These are phyloP conservation scores for Lactarius hatsudake DNA, from an alignment of 768 basidiomycete genomes.

Conservation along the genomic window DNA sequence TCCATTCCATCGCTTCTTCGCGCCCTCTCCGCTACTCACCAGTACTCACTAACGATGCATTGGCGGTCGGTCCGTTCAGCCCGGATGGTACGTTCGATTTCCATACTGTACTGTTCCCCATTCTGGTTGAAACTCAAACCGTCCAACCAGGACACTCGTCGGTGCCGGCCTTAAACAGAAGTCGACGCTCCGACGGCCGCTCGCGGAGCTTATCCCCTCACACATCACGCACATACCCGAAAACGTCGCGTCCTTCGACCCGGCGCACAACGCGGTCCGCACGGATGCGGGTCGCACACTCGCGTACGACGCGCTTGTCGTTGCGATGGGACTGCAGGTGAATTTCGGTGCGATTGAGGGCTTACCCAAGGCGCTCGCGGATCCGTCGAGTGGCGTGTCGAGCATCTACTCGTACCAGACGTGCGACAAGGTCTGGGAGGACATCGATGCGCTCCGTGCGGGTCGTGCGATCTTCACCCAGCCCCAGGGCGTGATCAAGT, in stretches of 20 bases:
- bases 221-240: constrained; percentile 71
- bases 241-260: constrained; percentile 71
- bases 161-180: constrained; percentile 83
- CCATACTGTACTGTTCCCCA: background rate
- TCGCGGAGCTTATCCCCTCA: constrained; percentile 68
- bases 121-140: background rate
- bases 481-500: constrained; percentile 89
- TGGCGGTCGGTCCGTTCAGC: constrained; percentile 43
- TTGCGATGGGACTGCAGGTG: constrained; percentile 85
- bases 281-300: constrained; percentile 68
- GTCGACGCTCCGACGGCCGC: constrained; percentile 59
- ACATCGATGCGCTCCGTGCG: constrained; percentile 69
- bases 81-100: constrained; percentile 69
- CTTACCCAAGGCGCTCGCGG: constrained; percentile 70
- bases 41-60: constrained; percentile 16
- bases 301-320: constrained; percentile 82
- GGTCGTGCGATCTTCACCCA: constrained; percentile 95
- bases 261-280: constrained; percentile 67
- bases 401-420: constrained; percentile 91
- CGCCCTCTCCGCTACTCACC: background rate
- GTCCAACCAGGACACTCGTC: constrained; percentile 72
- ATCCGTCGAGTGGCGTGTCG: constrained; percentile 77
- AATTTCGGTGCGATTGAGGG: constrained; percentile 79
- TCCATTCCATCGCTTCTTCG: background rate
- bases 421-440: constrained; percentile 84